These are phyloP conservation scores for Tylopilus sp. DNA, from an alignment of 768 basidiomycete genomes.

Conservation along the genomic window DNA sequence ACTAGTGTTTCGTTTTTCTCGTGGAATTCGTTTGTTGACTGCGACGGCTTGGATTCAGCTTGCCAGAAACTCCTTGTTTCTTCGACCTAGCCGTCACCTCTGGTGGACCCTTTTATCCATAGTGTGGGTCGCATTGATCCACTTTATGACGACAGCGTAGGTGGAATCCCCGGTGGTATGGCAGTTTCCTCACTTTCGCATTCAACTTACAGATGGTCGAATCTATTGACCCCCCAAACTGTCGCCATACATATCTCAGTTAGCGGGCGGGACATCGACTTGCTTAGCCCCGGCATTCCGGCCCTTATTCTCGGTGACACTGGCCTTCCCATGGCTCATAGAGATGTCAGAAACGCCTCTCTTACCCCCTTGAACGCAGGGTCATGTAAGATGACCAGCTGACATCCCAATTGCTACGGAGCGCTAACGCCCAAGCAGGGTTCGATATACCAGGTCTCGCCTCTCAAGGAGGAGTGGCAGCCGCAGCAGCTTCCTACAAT, in stretches of 20 bases:
- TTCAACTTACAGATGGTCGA: not conserved
- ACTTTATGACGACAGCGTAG: not conserved
- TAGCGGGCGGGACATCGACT: not conserved
- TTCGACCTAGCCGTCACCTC: not conserved
- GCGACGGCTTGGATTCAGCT: not conserved
- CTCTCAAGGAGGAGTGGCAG: not conserved
- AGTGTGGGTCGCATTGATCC: not conserved
- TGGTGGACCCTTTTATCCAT: not conserved
- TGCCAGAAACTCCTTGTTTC: not conserved
- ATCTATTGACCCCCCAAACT: not conserved
- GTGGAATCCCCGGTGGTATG: not conserved
- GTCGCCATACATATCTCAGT: not conserved
- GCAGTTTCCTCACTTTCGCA: not conserved
- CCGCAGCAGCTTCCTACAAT: not conserved
- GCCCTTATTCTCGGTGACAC: not conserved
- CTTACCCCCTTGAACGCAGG: not conserved
- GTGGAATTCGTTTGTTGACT: not conserved
- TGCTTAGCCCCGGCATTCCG: not conserved
- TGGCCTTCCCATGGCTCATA: not conserved
- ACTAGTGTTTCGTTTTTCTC: not conserved
- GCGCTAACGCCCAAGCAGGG: not conserved
- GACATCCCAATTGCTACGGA: too few species aligned
- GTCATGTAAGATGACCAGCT: not conserved
- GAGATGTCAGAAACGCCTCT: not conserved
- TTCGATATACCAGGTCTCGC: not conserved